Evolutionary conservation across 83 land plant genomes (phyloP), one percentile per base, ranked within the genome.

Genomic region (Isoetes engelmannii): DNA sequence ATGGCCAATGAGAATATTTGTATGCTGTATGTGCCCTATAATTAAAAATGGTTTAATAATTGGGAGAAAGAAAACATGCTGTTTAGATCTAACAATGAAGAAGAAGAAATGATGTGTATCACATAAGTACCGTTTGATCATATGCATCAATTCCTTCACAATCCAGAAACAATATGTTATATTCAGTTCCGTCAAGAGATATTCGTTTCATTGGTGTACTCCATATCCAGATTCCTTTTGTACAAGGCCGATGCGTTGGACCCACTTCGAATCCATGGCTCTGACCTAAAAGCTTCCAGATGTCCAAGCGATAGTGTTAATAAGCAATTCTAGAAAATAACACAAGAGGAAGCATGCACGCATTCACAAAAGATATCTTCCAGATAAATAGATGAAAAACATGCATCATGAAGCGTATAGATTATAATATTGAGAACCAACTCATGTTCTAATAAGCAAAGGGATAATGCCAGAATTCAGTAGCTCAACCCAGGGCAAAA

Each of bases 141-240:
- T 88, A 94, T 17, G 98, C 94, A 87, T 93, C 96, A 70, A 93
- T 93, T 67, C 98, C 98, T 79, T 93, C 96, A 75, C 80, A 84
- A 65, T 93, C 98, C 19, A 93, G 78, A 3, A 90, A 83, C 56
- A 93, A 51, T 55, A 93, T 85, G 74, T 78, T 86, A 72, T 90
- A 93, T 67, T 90, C 90, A 28, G 96, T 87, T 74, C 98, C 98
- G 80, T 93, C 98, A 55, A 84, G 84, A 68, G 96, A 89, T 28
- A 83, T 87, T 58, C 83, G 63, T 71, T 89, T 84, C 44, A 89
- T 6, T 4, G 92, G 92, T 44, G 88, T 74, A 78, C 98, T 93
- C 98, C 98, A 93, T 87, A 93, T 75, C 98, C 98, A 90, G 58
- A 93, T 89, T 8, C 96, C 98, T 71, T 93, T 93, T 0, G 96